Percentiles rank a stretch among this genome's conserved stretches.
Evolutionary conservation across 1,284 basidiomycete species (phyloP).

Genomic region (Malassezia slooffiae): DNA sequence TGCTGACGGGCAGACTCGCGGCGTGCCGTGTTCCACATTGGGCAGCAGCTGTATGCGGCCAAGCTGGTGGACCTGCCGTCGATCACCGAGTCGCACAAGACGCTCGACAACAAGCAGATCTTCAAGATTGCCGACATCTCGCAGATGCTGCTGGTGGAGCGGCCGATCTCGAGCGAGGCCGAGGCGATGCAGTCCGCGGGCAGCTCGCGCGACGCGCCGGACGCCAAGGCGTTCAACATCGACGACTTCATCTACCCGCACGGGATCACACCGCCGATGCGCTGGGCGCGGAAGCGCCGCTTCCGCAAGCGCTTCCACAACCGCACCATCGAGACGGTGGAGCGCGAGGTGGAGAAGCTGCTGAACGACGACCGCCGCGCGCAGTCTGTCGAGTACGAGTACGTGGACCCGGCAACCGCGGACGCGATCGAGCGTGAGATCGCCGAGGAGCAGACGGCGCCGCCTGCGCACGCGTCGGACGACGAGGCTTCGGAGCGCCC

Average conservation of each 20-base stretch:
- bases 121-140: constrained; percentile 98
- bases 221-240: constrained; percentile 58
- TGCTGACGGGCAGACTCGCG: constrained; percentile 80
- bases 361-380: constrained; percentile 76
- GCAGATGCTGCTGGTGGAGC: constrained; percentile 49
- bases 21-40: constrained; percentile 78
- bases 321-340: constrained; percentile 89
- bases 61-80: constrained; percentile 94
- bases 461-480: not conserved
- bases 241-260: constrained; percentile 97
- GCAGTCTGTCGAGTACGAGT: constrained; percentile 53
- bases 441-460: constrained; percentile 1
- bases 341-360: constrained; percentile 86
- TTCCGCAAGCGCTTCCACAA: constrained; percentile 82
- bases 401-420: constrained; percentile 23
- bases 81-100: constrained; percentile 91
- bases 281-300: constrained; percentile 78
- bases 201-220: constrained; percentile 44
- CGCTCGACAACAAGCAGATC: constrained; percentile 78
- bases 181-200: constrained; percentile 62
- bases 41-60: constrained; percentile 67
- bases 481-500: constrained; percentile 5
- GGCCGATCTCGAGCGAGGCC: constrained; percentile 47
- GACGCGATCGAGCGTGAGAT: constrained; percentile 14
- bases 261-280: constrained; percentile 85